Conservation (phyloP, 2,329 filamentous ascomycete genomes). For the Lachnellula cervina region DNA sequence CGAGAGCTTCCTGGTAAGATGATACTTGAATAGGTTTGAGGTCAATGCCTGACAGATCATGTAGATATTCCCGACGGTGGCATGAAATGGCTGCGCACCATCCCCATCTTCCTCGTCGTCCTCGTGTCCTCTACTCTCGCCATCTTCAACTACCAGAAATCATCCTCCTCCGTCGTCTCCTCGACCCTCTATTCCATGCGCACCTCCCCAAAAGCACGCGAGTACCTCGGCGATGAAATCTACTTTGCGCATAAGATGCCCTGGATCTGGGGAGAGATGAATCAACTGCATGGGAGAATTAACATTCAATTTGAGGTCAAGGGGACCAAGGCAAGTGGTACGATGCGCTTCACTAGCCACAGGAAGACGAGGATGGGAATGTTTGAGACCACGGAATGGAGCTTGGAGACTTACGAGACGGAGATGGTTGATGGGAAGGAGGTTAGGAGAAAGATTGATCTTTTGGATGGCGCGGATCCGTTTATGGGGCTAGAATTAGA, state of each 20-base stretch:
- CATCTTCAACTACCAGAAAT: constrained; percentile 99
- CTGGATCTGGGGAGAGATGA: constrained; percentile 83
- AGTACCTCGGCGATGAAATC: constrained; percentile 78
- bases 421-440: constrained; percentile 42
- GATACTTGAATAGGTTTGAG: neutral
- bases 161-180: constrained; percentile 78
- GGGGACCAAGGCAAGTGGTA: constrained; percentile 64
- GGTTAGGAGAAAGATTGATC: constrained; percentile 49
- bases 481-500: constrained; percentile 50
- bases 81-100: constrained; percentile 60
- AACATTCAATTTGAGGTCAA: constrained; percentile 83
- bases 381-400: constrained; percentile 92
- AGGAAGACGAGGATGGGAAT: constrained; percentile 56
- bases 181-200: constrained; percentile 89
- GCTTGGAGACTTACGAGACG: constrained; percentile 62
- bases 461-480: constrained; percentile 69
- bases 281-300: constrained; percentile 88
- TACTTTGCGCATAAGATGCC: constrained; percentile 75
- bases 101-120: constrained; percentile 74
- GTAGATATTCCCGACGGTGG: constrained; percentile 27
- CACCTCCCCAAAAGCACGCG: constrained; percentile 69
- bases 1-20: constrained; percentile 59
- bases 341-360: constrained; percentile 76
- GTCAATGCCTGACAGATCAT: constrained; percentile 1
- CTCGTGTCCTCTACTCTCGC: constrained; percentile 69